Evolutionary conservation across 2,329 filamentous ascomycete species (phyloP).

Genomic region (Tolypocladium inflatum): DNA sequence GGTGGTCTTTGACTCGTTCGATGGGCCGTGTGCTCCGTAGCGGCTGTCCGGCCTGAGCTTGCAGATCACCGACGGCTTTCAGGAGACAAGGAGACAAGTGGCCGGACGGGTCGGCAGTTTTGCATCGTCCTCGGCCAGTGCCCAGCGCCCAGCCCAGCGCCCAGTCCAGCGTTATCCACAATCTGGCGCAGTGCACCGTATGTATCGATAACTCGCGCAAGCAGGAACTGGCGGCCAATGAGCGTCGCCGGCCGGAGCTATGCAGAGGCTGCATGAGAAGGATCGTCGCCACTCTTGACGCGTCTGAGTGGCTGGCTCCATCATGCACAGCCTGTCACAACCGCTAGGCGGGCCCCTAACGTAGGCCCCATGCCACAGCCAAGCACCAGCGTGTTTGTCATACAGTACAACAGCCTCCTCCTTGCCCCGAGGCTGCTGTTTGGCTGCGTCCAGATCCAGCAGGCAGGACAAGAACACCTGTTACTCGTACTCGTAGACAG

Average conservation of each 20-base stretch:
- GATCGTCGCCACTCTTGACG: slow-evolving; percentile 13
- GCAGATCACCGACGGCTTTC: slow-evolving; percentile 11
- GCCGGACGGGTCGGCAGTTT: slow-evolving; percentile 10
- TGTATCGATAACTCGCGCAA: neutral
- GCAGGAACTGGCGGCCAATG: slow-evolving; percentile 8
- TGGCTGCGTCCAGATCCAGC: neutral
- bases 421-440: neutral
- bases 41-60: slow-evolving; percentile 1
- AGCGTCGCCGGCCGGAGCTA: slow-evolving; percentile 6
- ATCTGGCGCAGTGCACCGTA: neutral
- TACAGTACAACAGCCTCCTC: neutral
- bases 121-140: slow-evolving; percentile 9
- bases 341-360: neutral
- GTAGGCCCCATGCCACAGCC: neutral
- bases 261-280: slow-evolving; percentile 11
- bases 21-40: neutral
- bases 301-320: slow-evolving; percentile 8
- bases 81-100: slow-evolving; percentile 3
- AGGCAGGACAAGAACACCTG: neutral
- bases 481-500: too few relatives aligned
- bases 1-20: neutral
- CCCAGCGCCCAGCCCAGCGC: neutral
- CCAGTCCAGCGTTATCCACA: neutral
- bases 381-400: slow-evolving; percentile 2
- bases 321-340: slow-evolving; percentile 5